Evolutionary conservation across 441 rosid species (phyloP), one percentile per base, ranked within the genome.

Genomic region (Viola pubescens): DNA sequence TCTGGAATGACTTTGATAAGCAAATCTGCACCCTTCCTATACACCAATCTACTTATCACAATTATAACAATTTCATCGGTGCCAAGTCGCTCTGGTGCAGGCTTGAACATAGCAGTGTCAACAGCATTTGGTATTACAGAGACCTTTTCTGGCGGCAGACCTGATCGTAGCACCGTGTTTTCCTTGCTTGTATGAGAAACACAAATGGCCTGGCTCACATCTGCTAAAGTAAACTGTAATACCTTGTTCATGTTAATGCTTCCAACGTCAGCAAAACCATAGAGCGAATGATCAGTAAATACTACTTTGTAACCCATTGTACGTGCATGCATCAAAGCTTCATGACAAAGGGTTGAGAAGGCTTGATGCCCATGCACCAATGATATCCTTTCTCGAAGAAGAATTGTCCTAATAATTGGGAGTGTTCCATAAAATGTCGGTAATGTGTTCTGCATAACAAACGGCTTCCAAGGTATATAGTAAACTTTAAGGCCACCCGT

Each of bases 201-300:
- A 75, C 96, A 90, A 48, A 90, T 90, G 10, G 97, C 96, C 72
- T 89, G 95, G 62, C 85, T 89, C 73, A 90, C 89, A 54, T 94
- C 99, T 11, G 99, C 97, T 58, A 88, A 79, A 75, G 88, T 90
- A 60, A 90, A 94, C 74, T 88, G 96, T 74, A 90, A 73, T 2
- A 90, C 95, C 77, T 94, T 90, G 73, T 94, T 94, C 98, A 94
- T 94, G 73, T 94, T 94, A 67, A 90, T 88, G 72, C 96, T 94
- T 62, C 98, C 98, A 19, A 83, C 88, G 77, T 94, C 96, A 64
- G 96, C 82, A 69, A 90, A 94, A 49, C 97, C 97, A 41, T 94
- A 94, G 9, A 90, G 78, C 4, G 96, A 94, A 76, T 94, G 97
- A 72, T 94, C 96, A 3, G 99, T 90, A 52, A 94, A 94, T 4